These are phyloP conservation scores for Malus hybrid DNA, from an alignment of 331 rosid species.

Conservation along the genomic window DNA sequence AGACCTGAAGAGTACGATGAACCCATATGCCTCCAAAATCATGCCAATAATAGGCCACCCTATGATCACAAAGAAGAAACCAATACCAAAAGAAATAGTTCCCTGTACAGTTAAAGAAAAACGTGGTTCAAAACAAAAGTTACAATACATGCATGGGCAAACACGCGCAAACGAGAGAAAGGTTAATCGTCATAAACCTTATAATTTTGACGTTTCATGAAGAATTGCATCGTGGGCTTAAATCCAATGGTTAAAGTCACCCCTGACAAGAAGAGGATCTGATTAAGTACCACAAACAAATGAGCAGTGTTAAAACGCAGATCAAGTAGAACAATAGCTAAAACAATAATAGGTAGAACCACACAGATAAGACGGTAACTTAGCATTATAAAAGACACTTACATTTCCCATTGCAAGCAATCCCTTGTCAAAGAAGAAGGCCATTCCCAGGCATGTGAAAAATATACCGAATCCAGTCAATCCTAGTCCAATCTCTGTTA, in stretches of 20 bases:
- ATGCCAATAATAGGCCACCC: slow-evolving; percentile 98
- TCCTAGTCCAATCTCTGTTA: slow-evolving; percentile 91
- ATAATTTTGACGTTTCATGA: slow-evolving; percentile 85
- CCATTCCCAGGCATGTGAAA: slow-evolving; percentile 76
- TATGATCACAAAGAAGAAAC: slow-evolving; percentile 72
- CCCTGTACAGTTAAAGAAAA: slow-evolving; percentile 41
- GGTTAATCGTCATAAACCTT: slow-evolving; percentile 41
- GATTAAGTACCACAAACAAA: slow-evolving; percentile 29
- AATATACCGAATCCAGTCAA: slow-evolving; percentile 94
- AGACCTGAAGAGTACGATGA: slow-evolving; percentile 90
- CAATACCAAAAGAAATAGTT: slow-evolving; percentile 78
- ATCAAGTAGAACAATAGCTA: slow-evolving; percentile 9
- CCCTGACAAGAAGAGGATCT: slow-evolving; percentile 96
- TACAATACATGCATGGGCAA: not conserved
- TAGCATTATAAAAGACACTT: slow-evolving; percentile 16
- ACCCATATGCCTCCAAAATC: slow-evolving; percentile 90
- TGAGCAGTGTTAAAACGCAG: slow-evolving; percentile 18
- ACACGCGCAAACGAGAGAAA: not conserved
- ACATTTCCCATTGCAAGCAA: slow-evolving; percentile 98
- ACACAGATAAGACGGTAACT: not conserved
- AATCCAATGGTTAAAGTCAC: slow-evolving; percentile 88
- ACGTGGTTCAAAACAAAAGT: not conserved
- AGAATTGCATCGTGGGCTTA: slow-evolving; percentile 89
- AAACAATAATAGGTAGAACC: not conserved
- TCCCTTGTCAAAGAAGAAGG: slow-evolving; percentile 96